These are phyloP conservation scores for Rosellinia necatrix DNA, from an alignment of 2,329 filamentous ascomycete genomes.

Conservation along the genomic window DNA sequence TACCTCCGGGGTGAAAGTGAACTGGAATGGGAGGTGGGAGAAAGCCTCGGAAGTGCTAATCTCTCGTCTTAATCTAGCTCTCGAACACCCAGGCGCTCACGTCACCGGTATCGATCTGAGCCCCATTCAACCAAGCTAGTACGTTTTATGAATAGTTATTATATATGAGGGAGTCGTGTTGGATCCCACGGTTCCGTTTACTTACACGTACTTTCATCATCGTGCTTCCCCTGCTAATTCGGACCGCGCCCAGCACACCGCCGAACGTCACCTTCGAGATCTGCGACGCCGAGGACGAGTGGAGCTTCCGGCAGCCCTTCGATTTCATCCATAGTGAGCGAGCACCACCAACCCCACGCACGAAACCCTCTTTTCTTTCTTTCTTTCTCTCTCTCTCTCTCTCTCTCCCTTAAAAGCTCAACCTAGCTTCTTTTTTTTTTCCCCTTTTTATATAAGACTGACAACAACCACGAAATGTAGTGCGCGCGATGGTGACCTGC, in stretches of 20 bases:
- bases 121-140: constrained; percentile 34
- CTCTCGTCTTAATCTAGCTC: constrained; percentile 11
- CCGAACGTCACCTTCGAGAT: constrained; percentile 37
- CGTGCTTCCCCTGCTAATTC: not conserved
- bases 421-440: not conserved
- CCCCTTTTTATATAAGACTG: not conserved
- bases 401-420: not conserved
- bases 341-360: not conserved
- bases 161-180: no score
- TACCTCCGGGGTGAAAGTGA: no score
- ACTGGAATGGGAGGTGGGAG: no score
- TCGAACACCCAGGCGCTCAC: constrained; percentile 29
- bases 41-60: no score
- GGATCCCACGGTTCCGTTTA: no score
- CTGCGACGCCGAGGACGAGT: constrained; percentile 37
- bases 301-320: constrained; percentile 30
- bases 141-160: no score
- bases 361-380: not conserved
- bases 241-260: constrained; percentile 23
- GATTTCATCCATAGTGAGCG: constrained; percentile 33
- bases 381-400: not conserved
- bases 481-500: constrained; percentile 35
- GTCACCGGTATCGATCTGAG: constrained; percentile 32
- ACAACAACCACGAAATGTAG: constrained; percentile 2
- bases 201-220: no score